Base-by-base conservation (phyloP, 441 rosid genomes). In the Gossypium davidsonii region DNA sequence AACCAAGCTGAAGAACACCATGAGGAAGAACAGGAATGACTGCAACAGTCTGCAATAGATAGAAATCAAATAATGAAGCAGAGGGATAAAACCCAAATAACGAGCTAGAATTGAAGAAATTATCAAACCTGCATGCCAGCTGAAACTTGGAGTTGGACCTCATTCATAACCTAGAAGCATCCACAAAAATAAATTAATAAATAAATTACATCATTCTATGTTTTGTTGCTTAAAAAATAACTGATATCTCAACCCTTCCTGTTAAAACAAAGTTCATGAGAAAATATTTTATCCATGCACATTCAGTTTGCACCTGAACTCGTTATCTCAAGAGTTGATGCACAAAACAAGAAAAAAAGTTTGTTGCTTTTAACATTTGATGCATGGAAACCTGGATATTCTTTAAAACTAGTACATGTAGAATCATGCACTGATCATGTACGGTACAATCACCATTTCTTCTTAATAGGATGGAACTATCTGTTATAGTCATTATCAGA, bases 1-100 rank as follows among this genome's bases (percentile, higher is more conserved):
- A 92, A 80, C 96, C 99, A 28, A 95, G 87, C 71, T 92, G 98
- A 83, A 92, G 86, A 65, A 95, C 96, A 65, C 99, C 99, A 70
- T 89, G 90, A 57, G 92, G 90, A 63, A 78, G 81, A 77, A 89
- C 87, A 6, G 99, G 96, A 79, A 95, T 80, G 63, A 95, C 95
- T 11, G 87, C 92, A 78, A 95, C 80, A 4, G 98, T 92, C 98
- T 92, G 93, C 80, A 79, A 71, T 77, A 67, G 73, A 73, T 20
- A 53, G 18, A 73, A 44, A 65, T 14, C 62, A 8, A 63, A 11
- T 55, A 48, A 76, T 61, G 59, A 71, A 72, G 73, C 34, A 52
- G 58, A 37, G 46, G 56, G 20, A 53, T 66, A 18, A 67, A 39
- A 57, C 55, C 26, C 37, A 64, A 37, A 49, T 39, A 49, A 39